phyloP scores from a whole-genome alignment of 2,329 filamentous ascomycete species.

The Zymoseptoria tritici region DNA sequence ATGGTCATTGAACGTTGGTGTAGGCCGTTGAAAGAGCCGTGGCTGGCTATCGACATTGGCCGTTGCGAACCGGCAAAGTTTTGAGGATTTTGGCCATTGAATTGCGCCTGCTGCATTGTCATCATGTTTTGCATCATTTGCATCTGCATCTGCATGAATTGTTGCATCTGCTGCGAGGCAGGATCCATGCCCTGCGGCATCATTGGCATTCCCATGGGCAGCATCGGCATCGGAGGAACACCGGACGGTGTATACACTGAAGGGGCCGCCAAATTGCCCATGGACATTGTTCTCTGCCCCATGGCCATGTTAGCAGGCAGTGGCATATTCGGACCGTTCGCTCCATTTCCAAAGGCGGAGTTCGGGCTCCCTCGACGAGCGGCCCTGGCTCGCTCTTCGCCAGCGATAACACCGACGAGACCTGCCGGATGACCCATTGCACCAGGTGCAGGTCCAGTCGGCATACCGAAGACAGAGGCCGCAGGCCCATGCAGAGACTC shows the following conservation, averaged over 20 bases:
- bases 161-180: constrained; percentile 28
- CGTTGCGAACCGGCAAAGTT: constrained; percentile 15
- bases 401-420: constrained; percentile 80
- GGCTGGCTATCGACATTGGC: constrained; percentile 42
- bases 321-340: constrained; percentile 13
- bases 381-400: constrained; percentile 71
- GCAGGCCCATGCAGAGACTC: constrained; percentile 56
- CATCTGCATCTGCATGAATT: constrained; percentile 34
- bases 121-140: constrained; percentile 35
- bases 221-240: constrained; percentile 18
- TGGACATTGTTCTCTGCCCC: constrained; percentile 26
- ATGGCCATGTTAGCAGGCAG: constrained; percentile 26
- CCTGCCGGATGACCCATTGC: constrained; percentile 58
- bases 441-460: constrained; percentile 9
- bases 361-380: constrained; percentile 73
- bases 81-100: constrained; percentile 15
- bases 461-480: constrained; percentile 30
- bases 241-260: constrained; percentile 21
- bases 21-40: constrained; percentile 15
- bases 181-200: constrained; percentile 22
- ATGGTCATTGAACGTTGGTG: constrained; percentile 67
- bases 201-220: constrained; percentile 20
- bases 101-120: constrained; percentile 29
- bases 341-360: constrained; percentile 29
- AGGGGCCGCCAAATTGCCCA: constrained; percentile 25